A percentile compares a stretch with the other conserved stretches of the same genome.
phyloP scores from a whole-genome alignment of 352 stramenopile genomes.

The Pythium pectinolyticum region DNA sequence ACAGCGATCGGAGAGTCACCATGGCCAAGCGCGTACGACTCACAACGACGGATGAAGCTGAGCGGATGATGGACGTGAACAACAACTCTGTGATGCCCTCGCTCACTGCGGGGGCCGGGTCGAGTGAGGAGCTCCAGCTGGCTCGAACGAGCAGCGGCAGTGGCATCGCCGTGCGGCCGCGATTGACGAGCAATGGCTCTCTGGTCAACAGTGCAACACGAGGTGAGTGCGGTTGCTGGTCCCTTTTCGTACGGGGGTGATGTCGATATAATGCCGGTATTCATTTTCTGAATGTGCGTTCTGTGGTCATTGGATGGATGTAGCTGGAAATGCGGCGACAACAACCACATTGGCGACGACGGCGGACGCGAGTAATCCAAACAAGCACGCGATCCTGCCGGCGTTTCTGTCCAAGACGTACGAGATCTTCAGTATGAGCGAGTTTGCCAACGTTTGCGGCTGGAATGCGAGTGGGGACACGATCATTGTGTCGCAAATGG shows the following conservation, averaged over 20 bases:
- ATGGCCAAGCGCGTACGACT: constrained; percentile 76
- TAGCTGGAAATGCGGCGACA: neutral
- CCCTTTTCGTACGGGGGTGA: too few relatives aligned
- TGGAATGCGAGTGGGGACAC: constrained; percentile 91
- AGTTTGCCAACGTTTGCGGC: constrained; percentile 83
- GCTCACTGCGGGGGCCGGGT: constrained; percentile 48
- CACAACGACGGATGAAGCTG: constrained; percentile 23
- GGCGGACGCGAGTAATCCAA: constrained; percentile 14
- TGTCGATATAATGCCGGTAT: too few relatives aligned
- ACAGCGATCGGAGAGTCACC: constrained; percentile 1
- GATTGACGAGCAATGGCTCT: neutral
- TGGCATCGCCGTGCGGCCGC: constrained; percentile 11
- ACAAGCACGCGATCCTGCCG: constrained; percentile 84
- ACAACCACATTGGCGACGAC: constrained; percentile 4
- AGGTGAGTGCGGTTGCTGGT: too few relatives aligned
- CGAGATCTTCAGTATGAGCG: constrained; percentile 90
- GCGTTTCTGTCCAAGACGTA: constrained; percentile 93
- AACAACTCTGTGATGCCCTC: constrained; percentile 47
- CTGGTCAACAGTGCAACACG: neutral
- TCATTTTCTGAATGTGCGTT: neutral
- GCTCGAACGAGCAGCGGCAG: neutral
- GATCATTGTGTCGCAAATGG: constrained; percentile 90
- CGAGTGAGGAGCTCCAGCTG: constrained; percentile 4
- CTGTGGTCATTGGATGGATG: neutral
- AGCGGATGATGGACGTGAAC: constrained; percentile 5